Evolutionary conservation across 306 rosid genomes (phyloP).

Genomic region (Nissolia schottii): DNA sequence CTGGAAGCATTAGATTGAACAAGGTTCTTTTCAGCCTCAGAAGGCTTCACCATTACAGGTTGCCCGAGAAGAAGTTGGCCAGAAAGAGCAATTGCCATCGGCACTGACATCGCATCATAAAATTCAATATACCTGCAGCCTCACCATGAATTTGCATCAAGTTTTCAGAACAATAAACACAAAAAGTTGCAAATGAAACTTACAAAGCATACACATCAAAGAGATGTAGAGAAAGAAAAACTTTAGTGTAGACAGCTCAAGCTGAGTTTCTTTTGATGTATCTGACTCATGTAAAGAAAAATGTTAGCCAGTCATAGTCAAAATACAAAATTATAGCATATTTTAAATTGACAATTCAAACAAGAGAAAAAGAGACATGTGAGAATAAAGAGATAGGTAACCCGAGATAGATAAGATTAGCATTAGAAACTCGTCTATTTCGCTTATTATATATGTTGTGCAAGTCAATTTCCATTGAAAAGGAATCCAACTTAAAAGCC

Average conservation of each 20-base stretch:
- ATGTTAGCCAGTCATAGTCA: slow-evolving; percentile 56
- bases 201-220: slow-evolving; percentile 78
- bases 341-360: slow-evolving; percentile 16
- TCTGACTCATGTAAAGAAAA: slow-evolving; percentile 73
- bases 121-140: slow-evolving; percentile 97
- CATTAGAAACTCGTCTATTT: background rate
- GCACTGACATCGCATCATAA: slow-evolving; percentile 97
- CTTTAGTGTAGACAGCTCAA: slow-evolving; percentile 90
- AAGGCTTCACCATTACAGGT: slow-evolving; percentile 99
- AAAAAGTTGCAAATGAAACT: slow-evolving; percentile 48
- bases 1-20: slow-evolving; percentile 77
- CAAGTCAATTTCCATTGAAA: slow-evolving; percentile 2
- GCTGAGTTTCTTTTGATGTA: slow-evolving; percentile 80
- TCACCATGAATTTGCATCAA: slow-evolving; percentile 46
- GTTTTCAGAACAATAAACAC: slow-evolving; percentile 37
- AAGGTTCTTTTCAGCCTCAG: slow-evolving; percentile 98
- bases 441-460: background rate
- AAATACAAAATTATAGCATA: slow-evolving; percentile 28
- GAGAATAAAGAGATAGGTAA: slow-evolving; percentile 24
- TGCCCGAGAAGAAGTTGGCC: slow-evolving; percentile 94
- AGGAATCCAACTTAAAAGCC: slow-evolving; percentile 2
- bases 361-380: slow-evolving; percentile 11
- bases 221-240: slow-evolving; percentile 77
- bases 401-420: slow-evolving; percentile 9
- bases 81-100: slow-evolving; percentile 98